Conservation (phyloP, 2,329 filamentous ascomycete species). For the Exserohilum rostratum region DNA sequence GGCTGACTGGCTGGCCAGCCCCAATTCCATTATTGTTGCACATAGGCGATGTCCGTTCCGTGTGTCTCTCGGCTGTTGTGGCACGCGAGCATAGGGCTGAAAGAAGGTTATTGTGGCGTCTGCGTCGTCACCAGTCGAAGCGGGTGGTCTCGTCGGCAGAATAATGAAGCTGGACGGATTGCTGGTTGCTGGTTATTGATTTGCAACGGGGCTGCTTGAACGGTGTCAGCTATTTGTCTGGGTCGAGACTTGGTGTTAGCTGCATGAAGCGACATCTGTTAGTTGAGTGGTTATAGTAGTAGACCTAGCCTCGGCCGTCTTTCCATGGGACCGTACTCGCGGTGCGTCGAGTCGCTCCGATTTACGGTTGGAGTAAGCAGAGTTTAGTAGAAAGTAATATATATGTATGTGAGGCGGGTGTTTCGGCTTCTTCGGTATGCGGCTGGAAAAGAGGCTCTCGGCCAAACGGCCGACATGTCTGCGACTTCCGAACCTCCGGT, state of each 20-base stretch:
- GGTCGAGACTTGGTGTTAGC: neutral
- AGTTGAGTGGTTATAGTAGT: neutral
- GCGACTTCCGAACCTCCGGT: too few species aligned
- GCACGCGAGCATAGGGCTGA: slow-evolving; percentile 12
- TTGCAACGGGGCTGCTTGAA: too few species aligned
- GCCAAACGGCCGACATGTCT: too few species aligned
- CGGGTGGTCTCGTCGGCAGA: neutral
- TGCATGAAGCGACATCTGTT: neutral
- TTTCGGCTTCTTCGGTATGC: too few species aligned
- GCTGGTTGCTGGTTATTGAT: too few species aligned
- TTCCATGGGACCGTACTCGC: too few species aligned
- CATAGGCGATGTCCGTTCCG: slow-evolving; percentile 16
- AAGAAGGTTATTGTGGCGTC: slow-evolving; percentile 5
- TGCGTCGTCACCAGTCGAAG: neutral
- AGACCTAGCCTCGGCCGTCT: too few species aligned
- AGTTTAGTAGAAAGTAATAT: too few species aligned
- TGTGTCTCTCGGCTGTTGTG: neutral
- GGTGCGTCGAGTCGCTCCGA: too few species aligned
- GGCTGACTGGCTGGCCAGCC: neutral
- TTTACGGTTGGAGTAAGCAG: too few species aligned
- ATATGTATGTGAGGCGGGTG: too few species aligned
- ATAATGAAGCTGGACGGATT: neutral
- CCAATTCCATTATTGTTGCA: neutral
- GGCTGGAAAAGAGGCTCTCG: too few species aligned
- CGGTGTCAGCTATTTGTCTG: neutral